Conservation (phyloP, 2,329 filamentous ascomycete species). For the Xylariaceae sp. region DNA sequence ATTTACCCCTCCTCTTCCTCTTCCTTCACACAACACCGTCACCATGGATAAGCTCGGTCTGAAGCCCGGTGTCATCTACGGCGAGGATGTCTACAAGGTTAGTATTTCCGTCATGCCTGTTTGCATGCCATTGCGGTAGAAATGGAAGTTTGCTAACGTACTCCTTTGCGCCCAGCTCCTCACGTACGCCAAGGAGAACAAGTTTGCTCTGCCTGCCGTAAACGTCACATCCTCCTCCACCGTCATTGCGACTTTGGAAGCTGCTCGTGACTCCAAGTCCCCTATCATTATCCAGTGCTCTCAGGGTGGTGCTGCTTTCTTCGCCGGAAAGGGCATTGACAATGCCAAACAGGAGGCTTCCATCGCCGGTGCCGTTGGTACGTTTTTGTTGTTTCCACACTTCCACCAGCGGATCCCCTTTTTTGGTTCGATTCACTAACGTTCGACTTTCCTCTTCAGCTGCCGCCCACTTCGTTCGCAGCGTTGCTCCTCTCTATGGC, state of each 20-base stretch:
- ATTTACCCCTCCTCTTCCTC: too few species aligned
- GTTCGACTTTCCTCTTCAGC: conserved; percentile 39
- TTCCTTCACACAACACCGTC: background rate
- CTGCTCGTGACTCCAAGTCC: conserved; percentile 84
- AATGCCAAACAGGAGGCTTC: conserved; percentile 82
- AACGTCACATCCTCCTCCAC: conserved; percentile 94
- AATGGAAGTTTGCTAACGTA: conserved; percentile 2
- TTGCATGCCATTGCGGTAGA: background rate
- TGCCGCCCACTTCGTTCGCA: conserved; percentile 88
- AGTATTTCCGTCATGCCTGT: conserved; percentile 1
- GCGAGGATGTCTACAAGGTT: conserved; percentile 25
- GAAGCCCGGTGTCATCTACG: conserved; percentile 28
- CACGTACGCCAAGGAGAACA: conserved; percentile 51
- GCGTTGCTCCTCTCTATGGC: conserved; percentile 80
- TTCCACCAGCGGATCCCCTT: background rate
- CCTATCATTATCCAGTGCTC: conserved; percentile 92
- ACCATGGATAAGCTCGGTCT: conserved; percentile 21
- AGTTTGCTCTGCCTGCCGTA: conserved; percentile 84
- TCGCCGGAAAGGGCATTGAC: conserved; percentile 83
- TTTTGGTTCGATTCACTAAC: conserved; percentile 3
- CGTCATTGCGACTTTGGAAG: conserved; percentile 83
- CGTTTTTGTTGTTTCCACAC: background rate
- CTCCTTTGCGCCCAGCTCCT: conserved; percentile 13
- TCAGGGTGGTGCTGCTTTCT: conserved; percentile 90
- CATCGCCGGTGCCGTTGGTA: conserved; percentile 70